Evolutionary conservation across 257 asterid species (phyloP).

Genomic region (Voacanga thouarsii): DNA sequence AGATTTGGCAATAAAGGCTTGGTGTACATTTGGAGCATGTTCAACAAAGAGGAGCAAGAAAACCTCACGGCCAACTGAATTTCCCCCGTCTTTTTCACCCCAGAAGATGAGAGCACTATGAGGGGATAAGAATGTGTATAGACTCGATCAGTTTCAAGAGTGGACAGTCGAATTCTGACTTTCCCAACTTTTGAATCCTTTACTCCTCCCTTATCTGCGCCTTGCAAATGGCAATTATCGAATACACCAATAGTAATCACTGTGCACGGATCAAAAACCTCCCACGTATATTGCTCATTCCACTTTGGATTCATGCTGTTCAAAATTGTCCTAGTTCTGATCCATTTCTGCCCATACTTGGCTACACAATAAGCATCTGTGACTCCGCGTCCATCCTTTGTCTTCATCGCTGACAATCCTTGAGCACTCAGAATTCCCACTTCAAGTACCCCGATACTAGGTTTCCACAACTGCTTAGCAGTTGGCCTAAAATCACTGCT

Average conservation of each 20-base stretch:
- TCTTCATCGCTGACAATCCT: conserved; percentile 66
- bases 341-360: conserved; percentile 95
- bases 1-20: conserved; percentile 62
- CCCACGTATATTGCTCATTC: conserved; percentile 97
- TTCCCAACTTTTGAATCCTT: conserved; percentile 73
- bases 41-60: conserved; percentile 55
- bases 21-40: conserved; percentile 49
- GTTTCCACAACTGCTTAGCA: conserved; percentile 78
- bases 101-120: conserved; percentile 54
- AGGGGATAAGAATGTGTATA: conserved; percentile 84
- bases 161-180: conserved; percentile 69
- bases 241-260: conserved; percentile 73
- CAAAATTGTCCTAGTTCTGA: conserved; percentile 68
- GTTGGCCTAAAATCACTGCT: conserved; percentile 82
- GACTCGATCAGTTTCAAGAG: conserved; percentile 67
- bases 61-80: conserved; percentile 80
- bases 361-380: conserved; percentile 95
- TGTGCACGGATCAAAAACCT: conserved; percentile 83
- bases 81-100: conserved; percentile 84
- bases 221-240: conserved; percentile 70
- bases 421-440: conserved; percentile 79
- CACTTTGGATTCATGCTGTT: conserved; percentile 65
- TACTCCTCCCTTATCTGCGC: conserved; percentile 36
- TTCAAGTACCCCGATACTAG: conserved; percentile 78
- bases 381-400: conserved; percentile 46